Conservation (phyloP, 1,139 yeast species). For the Yamadazyma dendronema region DNA sequence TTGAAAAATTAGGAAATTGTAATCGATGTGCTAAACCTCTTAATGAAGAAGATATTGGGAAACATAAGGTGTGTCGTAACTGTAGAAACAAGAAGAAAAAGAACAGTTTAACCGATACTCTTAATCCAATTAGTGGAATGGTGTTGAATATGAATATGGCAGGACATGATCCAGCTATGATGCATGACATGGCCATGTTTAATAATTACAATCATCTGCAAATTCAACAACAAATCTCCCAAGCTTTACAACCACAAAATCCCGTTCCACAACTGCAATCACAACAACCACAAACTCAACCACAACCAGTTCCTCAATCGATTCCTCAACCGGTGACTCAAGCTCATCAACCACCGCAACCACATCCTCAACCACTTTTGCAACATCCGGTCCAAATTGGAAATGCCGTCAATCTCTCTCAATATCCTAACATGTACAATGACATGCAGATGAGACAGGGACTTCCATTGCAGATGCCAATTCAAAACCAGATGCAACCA, state of each 20-base stretch:
- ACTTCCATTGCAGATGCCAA: slow-evolving; percentile 6
- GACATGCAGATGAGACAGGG: slow-evolving; percentile 9
- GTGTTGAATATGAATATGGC: slow-evolving; percentile 6
- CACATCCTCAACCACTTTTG: slow-evolving; percentile 7
- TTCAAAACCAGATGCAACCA: background rate
- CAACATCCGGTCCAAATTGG: slow-evolving; percentile 5
- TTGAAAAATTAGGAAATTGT: slow-evolving; percentile 59
- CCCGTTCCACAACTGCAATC: slow-evolving; percentile 12
- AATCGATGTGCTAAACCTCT: slow-evolving; percentile 58
- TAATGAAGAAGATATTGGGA: slow-evolving; percentile 43
- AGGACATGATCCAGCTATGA: slow-evolving; percentile 5
- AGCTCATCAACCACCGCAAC: slow-evolving; percentile 9
- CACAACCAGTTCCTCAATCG: slow-evolving; percentile 5
- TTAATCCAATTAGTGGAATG: slow-evolving; percentile 4
- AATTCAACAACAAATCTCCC: slow-evolving; percentile 17
- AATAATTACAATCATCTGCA: slow-evolving; percentile 9
- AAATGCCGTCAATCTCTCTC: slow-evolving; percentile 6
- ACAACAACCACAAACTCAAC: slow-evolving; percentile 6
- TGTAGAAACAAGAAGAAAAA: slow-evolving; percentile 57
- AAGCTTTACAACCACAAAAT: slow-evolving; percentile 17
- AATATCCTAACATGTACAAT: slow-evolving; percentile 8
- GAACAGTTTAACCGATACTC: slow-evolving; percentile 8
- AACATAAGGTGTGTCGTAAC: slow-evolving; percentile 52
- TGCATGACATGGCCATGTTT: slow-evolving; percentile 9
- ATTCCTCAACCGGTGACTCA: slow-evolving; percentile 10